phyloP scores from a whole-genome alignment of 805 yeast species.

The Sungouiella thailandica region DNA sequence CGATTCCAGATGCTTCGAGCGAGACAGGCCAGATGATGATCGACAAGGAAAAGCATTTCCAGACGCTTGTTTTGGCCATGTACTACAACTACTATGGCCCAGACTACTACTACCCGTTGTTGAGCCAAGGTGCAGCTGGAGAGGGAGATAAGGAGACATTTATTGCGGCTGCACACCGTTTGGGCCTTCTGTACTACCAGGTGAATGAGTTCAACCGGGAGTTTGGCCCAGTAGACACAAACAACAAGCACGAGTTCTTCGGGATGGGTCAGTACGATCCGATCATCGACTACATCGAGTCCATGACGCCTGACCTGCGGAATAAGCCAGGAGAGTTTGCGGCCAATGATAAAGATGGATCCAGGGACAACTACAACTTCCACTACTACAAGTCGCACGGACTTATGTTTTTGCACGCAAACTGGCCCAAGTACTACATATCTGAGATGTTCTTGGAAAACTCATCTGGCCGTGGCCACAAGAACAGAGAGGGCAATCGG shows the following conservation, averaged over 20 bases:
- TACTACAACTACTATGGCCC: conserved; percentile 37
- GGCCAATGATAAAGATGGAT: conserved; percentile 15
- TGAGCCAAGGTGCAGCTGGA: conserved; percentile 40
- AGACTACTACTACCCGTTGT: conserved; percentile 31
- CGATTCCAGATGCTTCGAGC: conserved; percentile 33
- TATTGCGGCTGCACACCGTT: conserved; percentile 37
- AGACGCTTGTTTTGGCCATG: conserved; percentile 29
- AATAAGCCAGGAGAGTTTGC: conserved; percentile 13
- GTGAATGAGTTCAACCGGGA: conserved; percentile 33
- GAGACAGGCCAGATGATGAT: conserved; percentile 39
- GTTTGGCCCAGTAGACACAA: conserved; percentile 26
- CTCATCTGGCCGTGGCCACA: conserved; percentile 25
- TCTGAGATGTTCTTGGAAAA: conserved; percentile 22
- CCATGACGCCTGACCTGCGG: conserved; percentile 1
- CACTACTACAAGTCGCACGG: conserved; percentile 24
- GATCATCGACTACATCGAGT: conserved; percentile 23
- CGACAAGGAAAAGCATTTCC: conserved; percentile 27
- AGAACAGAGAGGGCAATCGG: conserved; percentile 14
- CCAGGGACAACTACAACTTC: conserved; percentile 22
- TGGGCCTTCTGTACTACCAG: conserved; percentile 32
- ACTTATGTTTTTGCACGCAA: conserved; percentile 32
- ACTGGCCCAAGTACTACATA: conserved; percentile 31
- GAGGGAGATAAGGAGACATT: conserved; percentile 42
- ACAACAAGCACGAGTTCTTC: conserved; percentile 22
- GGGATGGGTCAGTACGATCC: conserved; percentile 39